Conservation (phyloP, 2,329 filamentous ascomycete genomes). For the Phialophora chinensis region DNA sequence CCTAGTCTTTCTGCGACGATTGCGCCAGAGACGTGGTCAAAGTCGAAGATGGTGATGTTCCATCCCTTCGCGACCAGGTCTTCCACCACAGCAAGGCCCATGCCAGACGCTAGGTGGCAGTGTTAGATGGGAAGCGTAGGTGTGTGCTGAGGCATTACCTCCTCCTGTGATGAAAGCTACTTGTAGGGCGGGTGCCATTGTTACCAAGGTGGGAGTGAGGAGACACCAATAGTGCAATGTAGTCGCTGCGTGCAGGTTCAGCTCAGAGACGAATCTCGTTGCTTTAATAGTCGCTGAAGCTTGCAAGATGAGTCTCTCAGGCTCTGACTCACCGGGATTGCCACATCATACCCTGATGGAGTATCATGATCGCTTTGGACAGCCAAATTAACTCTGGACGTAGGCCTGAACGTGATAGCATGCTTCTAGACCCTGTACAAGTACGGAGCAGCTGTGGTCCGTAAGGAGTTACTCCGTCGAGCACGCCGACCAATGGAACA, state of each 20-base stretch:
- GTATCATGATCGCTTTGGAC: neutral
- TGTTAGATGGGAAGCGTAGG: neutral
- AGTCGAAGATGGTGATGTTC: conserved; percentile 10
- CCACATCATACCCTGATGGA: neutral
- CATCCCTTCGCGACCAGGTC: conserved; percentile 1
- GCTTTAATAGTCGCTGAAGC: neutral
- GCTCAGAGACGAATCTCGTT: neutral
- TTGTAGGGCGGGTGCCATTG: neutral
- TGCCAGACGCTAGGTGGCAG: conserved; percentile 2
- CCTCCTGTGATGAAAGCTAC: conserved; percentile 4
- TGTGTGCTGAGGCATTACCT: neutral
- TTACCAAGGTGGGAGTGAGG: neutral
- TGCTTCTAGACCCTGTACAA: neutral
- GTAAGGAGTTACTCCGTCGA: no score
- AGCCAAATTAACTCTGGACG: neutral
- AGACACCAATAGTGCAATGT: neutral
- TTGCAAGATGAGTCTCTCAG: neutral
- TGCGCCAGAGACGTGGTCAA: neutral
- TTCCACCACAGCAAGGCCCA: conserved; percentile 14
- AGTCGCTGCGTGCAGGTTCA: neutral
- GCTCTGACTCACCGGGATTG: neutral
- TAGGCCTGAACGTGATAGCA: neutral
- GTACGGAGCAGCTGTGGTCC: no score
- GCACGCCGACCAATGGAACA: neutral
- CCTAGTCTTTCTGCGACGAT: conserved; percentile 3